These are phyloP conservation scores for Suhomyces vadensis DNA, from an alignment of 805 yeast genomes.

Conservation along the genomic window DNA sequence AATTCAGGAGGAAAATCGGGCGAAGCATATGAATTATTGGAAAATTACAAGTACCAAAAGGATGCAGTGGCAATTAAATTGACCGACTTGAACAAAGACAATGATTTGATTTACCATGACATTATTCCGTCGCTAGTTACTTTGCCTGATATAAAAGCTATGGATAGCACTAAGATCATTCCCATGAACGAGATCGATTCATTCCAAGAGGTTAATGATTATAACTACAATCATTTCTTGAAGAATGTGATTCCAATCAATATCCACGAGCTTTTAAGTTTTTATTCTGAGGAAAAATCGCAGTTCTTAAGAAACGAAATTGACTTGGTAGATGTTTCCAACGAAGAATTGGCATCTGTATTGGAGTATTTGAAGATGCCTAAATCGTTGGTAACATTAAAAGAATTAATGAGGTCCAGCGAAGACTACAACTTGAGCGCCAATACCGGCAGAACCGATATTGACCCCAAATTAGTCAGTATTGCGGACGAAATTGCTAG, in stretches of 20 bases:
- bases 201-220: slow-evolving; percentile 44
- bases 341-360: slow-evolving; percentile 75
- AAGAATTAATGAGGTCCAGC: slow-evolving; percentile 32
- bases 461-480: slow-evolving; percentile 32
- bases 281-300: slow-evolving; percentile 89
- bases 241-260: slow-evolving; percentile 80
- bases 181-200: slow-evolving; percentile 48
- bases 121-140: slow-evolving; percentile 61
- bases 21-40: slow-evolving; percentile 39
- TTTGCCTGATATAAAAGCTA: slow-evolving; percentile 63
- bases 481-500: slow-evolving; percentile 26
- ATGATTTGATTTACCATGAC: slow-evolving; percentile 87
- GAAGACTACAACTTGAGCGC: slow-evolving; percentile 9
- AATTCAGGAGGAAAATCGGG: slow-evolving; percentile 17
- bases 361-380: slow-evolving; percentile 82
- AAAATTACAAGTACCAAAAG: slow-evolving; percentile 42
- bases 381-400: slow-evolving; percentile 56
- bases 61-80: slow-evolving; percentile 41
- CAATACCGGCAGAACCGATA: slow-evolving; percentile 12
- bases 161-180: slow-evolving; percentile 67
- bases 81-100: slow-evolving; percentile 66
- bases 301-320: slow-evolving; percentile 68
- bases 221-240: slow-evolving; percentile 55
- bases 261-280: slow-evolving; percentile 83
- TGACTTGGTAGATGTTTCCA: slow-evolving; percentile 73